Evolutionary conservation across 176 grass and related monocot species (phyloP).

Genomic region (Carex myosuroides): DNA sequence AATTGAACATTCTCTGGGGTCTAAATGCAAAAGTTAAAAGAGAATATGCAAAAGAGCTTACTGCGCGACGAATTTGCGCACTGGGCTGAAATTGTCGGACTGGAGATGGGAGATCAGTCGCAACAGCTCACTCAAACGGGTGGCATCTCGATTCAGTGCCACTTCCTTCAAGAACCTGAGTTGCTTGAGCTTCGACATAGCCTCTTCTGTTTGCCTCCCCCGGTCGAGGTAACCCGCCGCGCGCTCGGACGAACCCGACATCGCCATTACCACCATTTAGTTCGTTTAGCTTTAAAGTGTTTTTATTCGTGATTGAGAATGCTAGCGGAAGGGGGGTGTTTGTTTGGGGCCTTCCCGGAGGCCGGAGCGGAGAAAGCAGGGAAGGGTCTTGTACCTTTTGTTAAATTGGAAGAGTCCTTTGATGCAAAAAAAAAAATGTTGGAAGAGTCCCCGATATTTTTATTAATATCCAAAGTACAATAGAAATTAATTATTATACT

Average conservation of each 20-base stretch:
- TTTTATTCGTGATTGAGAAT: neutral
- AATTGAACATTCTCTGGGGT: neutral
- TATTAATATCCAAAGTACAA: no score
- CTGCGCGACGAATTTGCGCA: conserved; percentile 64
- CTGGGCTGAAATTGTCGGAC: conserved; percentile 57
- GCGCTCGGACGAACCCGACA: conserved; percentile 25
- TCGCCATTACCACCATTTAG: conserved; percentile 27
- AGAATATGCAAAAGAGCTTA: conserved; percentile 23
- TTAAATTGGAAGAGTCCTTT: no score
- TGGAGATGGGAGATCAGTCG: conserved; percentile 50
- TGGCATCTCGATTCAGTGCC: conserved; percentile 19
- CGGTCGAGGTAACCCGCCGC: conserved; percentile 16
- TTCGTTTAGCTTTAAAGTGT: neutral
- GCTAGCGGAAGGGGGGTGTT: neutral
- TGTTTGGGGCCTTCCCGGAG: neutral
- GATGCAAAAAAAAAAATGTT: no score
- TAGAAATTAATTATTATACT: no score
- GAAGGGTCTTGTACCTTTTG: neutral
- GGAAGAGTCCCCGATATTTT: no score
- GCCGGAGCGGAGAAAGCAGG: no score
- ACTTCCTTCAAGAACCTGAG: conserved; percentile 47
- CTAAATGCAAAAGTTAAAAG: neutral
- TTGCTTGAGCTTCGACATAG: conserved; percentile 38
- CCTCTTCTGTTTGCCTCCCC: conserved; percentile 14
- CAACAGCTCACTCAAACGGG: conserved; percentile 42